phyloP scores from a whole-genome alignment of 2,329 filamentous ascomycete genomes.

The Aureobasidium namibiae region DNA sequence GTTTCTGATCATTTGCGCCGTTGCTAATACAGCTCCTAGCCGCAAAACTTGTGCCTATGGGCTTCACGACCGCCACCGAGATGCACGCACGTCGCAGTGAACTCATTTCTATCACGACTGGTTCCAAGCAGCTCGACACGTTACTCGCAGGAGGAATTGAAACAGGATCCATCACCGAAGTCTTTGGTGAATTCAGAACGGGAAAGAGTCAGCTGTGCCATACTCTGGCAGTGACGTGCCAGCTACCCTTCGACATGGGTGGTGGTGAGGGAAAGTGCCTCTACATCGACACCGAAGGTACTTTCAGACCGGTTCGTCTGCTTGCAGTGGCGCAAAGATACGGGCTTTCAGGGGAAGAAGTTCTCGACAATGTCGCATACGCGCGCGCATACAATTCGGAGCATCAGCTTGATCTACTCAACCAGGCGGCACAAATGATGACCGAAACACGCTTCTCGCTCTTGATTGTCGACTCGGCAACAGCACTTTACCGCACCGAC shows the following conservation, averaged over 20 bases:
- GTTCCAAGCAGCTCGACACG: constrained; percentile 94
- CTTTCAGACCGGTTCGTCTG: constrained; percentile 82
- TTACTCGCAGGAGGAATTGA: constrained; percentile 90
- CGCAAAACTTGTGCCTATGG: constrained; percentile 95
- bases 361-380: constrained; percentile 96
- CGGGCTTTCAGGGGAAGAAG: constrained; percentile 90
- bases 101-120: constrained; percentile 94
- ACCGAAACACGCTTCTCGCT: constrained; percentile 96
- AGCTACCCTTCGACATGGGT: constrained; percentile 97
- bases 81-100: constrained; percentile 97
- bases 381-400: constrained; percentile 98
- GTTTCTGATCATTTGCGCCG: not conserved
- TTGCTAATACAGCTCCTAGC: constrained; percentile 43
- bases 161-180: constrained; percentile 94
- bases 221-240: constrained; percentile 95
- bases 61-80: constrained; percentile 96
- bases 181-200: constrained; percentile 96
- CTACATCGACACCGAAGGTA: constrained; percentile 97
- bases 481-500: constrained; percentile 89
- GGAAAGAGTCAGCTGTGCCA: constrained; percentile 99
- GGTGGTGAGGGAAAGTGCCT: constrained; percentile 96
- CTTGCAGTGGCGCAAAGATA: constrained; percentile 90
- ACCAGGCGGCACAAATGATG: constrained; percentile 98
- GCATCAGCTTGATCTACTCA: constrained; percentile 88
- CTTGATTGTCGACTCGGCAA: constrained; percentile 91